Percentiles rank a stretch among this genome's conserved stretches.
phyloP scores from a whole-genome alignment of 192 early-diverging fungal genomes.

The Geranomyces michiganensis region DNA sequence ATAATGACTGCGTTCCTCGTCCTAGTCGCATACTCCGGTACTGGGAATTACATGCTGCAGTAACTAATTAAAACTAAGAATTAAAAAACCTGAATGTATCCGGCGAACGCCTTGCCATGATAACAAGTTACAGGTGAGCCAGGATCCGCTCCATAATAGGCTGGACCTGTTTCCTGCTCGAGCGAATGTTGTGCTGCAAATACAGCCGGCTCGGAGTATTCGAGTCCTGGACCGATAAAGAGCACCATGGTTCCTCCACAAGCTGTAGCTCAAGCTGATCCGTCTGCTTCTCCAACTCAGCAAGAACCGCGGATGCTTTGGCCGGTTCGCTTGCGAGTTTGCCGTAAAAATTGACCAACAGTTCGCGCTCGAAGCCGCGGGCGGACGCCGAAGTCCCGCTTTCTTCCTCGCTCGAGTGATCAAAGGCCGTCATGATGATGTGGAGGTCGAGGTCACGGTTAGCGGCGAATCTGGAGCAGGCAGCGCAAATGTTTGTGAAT shows the following conservation, averaged over 20 bases:
- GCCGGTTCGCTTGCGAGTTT: neutral
- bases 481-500: slow-evolving; percentile 25
- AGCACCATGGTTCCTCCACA: too few relatives aligned
- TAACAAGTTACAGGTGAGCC: slow-evolving; percentile 35
- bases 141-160: slow-evolving; percentile 67
- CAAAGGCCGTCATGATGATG: slow-evolving; percentile 62
- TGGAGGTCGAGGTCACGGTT: slow-evolving; percentile 57
- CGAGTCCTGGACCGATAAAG: too few relatives aligned
- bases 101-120: too few relatives aligned
- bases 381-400: neutral
- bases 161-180: slow-evolving; percentile 67
- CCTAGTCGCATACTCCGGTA: too few relatives aligned
- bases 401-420: slow-evolving; percentile 34
- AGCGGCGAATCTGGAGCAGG: slow-evolving; percentile 6
- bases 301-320: neutral
- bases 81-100: too few relatives aligned
- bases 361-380: slow-evolving; percentile 63
- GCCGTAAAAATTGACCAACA: slow-evolving; percentile 48
- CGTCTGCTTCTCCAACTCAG: neutral
- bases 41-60: too few relatives aligned
- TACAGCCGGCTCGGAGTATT: slow-evolving; percentile 42
- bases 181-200: slow-evolving; percentile 53
- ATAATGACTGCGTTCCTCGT: too few relatives aligned
- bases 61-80: too few relatives aligned
- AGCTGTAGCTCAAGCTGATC: neutral